These are phyloP conservation scores for Cyclanthera cordifolia DNA, from an alignment of 306 rosid species.

Conservation along the genomic window DNA sequence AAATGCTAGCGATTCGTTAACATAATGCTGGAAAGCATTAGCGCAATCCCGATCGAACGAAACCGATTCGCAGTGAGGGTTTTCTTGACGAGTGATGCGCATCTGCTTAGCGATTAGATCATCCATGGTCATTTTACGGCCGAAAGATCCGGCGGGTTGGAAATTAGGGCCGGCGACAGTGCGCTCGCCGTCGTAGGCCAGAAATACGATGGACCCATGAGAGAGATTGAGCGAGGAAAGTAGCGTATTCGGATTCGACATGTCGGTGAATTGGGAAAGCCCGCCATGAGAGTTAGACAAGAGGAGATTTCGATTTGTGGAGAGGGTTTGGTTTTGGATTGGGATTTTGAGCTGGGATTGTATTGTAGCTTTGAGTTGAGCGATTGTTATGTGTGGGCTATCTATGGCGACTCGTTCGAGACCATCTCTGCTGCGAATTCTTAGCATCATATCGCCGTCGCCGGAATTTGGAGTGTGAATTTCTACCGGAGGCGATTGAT, in stretches of 20 bases:
- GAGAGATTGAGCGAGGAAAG: conserved; percentile 52
- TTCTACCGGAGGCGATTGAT: too few species aligned
- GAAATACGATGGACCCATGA: conserved; percentile 63
- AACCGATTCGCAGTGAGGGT: conserved; percentile 68
- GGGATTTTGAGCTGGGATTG: conserved; percentile 67
- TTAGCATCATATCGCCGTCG: conserved; percentile 51
- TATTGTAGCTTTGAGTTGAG: conserved; percentile 43
- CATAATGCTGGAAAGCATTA: conserved; percentile 78
- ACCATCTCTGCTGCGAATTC: conserved; percentile 94
- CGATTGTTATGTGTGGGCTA: conserved; percentile 43
- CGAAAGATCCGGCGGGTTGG: conserved; percentile 78
- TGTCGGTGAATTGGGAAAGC: conserved; percentile 56
- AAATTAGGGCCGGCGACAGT: conserved; percentile 54
- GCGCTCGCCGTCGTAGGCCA: conserved; percentile 76
- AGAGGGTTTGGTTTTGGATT: conserved; percentile 58
- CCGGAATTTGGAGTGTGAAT: not conserved
- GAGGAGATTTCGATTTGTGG: conserved; percentile 67
- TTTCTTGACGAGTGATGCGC: conserved; percentile 79
- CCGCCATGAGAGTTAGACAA: conserved; percentile 45
- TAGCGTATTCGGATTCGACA: conserved; percentile 39
- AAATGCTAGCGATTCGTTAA: conserved; percentile 69
- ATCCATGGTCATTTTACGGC: conserved; percentile 98
- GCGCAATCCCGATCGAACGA: conserved; percentile 93
- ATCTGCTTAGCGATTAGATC: conserved; percentile 91
- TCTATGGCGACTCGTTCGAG: conserved; percentile 65